phyloP scores from a whole-genome alignment of 1,139 yeast genomes.

The Sugiyamaella grinbergsii region DNA sequence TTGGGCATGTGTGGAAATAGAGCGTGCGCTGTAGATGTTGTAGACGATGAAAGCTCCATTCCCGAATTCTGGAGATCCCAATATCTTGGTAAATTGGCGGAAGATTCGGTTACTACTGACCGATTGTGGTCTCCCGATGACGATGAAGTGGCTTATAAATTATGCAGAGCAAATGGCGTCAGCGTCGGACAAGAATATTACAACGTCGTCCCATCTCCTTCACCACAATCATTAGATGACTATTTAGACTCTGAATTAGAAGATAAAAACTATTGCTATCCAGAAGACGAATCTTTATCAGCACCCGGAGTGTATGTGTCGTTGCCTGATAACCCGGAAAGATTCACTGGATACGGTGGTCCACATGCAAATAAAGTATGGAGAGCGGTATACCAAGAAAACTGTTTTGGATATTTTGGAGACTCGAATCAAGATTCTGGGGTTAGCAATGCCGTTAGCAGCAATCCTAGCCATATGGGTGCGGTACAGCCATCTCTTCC shows the following conservation, averaged over 20 bases:
- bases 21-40: constrained; percentile 89
- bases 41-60: constrained; percentile 55
- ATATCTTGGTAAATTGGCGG: constrained; percentile 62
- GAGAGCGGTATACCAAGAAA: constrained; percentile 89
- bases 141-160: constrained; percentile 19
- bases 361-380: constrained; percentile 89
- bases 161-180: constrained; percentile 17
- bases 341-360: constrained; percentile 96
- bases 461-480: constrained; percentile 4
- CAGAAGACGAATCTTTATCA: constrained; percentile 54
- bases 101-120: constrained; percentile 47
- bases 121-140: constrained; percentile 33
- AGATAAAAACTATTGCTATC: constrained; percentile 54
- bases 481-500: constrained; percentile 9
- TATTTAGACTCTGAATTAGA: constrained; percentile 22
- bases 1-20: constrained; percentile 86
- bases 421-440: constrained; percentile 30
- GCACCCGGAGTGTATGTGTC: constrained; percentile 76
- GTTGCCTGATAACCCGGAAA: constrained; percentile 84
- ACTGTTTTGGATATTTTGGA: constrained; percentile 70
- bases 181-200: constrained; percentile 17
- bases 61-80: constrained; percentile 77
- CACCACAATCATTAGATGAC: constrained; percentile 14
- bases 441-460: constrained; percentile 29
- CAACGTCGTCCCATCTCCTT: constrained; percentile 5